phyloP scores from a whole-genome alignment of 164 flowering plant species.

The Chimonanthus salicifolius region DNA sequence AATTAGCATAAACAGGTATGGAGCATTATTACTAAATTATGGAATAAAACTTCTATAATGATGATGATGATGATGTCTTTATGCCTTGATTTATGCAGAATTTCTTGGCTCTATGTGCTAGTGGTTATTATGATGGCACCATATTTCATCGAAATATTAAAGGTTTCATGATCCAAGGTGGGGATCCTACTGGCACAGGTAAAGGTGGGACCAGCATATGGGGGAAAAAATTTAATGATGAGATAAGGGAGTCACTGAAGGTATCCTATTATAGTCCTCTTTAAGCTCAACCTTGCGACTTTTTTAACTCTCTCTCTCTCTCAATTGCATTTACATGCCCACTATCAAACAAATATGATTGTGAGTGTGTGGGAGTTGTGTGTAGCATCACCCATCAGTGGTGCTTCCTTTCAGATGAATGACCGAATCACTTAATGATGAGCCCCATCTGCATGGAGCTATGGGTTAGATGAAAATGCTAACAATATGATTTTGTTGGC shows the following conservation, averaged over 20 bases:
- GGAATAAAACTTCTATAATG: too few relatives aligned
- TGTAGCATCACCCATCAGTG: neutral
- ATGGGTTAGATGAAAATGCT: neutral
- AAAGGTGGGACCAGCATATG: constrained; percentile 98
- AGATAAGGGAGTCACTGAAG: constrained; percentile 94
- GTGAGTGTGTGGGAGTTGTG: neutral
- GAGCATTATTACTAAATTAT: too few relatives aligned
- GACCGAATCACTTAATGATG: neutral
- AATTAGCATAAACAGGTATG: too few relatives aligned
- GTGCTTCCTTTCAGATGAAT: neutral
- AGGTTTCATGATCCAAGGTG: constrained; percentile 98
- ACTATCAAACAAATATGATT: neutral
- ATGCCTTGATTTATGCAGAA: constrained; percentile 47
- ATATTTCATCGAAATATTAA: constrained; percentile 85
- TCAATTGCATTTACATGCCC: neutral
- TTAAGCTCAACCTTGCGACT: neutral
- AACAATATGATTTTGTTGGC: neutral
- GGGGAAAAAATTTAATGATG: constrained; percentile 96
- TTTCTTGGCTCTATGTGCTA: constrained; percentile 89
- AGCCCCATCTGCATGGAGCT: neutral
- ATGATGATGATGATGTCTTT: too few relatives aligned
- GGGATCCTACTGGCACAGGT: constrained; percentile 96
- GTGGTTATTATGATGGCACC: constrained; percentile 93
- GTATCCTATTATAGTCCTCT: constrained; percentile 25
- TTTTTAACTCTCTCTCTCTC: too few relatives aligned